Evolutionary conservation across 768 basidiomycete genomes (phyloP), one percentile per base, ranked within the genome.

Genomic region (Kwoniella sp.): DNA sequence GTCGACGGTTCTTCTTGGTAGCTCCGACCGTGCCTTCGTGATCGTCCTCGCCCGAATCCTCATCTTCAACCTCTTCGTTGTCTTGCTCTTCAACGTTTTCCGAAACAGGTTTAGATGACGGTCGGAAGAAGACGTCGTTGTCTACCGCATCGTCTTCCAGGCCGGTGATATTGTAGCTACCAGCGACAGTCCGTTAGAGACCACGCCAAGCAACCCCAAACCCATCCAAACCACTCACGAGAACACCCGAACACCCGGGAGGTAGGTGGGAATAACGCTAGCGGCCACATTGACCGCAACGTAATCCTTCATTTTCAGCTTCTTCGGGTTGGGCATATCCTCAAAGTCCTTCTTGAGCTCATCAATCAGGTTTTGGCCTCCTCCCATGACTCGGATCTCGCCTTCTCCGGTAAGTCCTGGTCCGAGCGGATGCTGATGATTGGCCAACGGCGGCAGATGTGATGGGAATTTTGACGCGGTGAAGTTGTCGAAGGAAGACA

Each of bases 201-300:
- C n/a, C 32, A 10, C 32, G n/a, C n/a, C n/a, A n/a, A n/a, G n/a
- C n/a, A n/a, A n/a, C n/a, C n/a, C n/a, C n/a, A n/a, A 5, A 27
- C 5, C 17, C 22, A 9, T 11, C 10, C 42, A 2, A 36, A 38
- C n/a, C 3, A 66, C 70, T 57, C 52, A 92, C 61, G 82, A 78
- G 75, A 83, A 92, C 11, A 91, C 79, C 60, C 89, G 78, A 64
- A 91, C 83, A 14, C 84, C 80, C 3, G 91, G 88, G 41, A 87
- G 73, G 75, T 87, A 95, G 52, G 88, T 88, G n/a, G 89, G 89
- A 49, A 91, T 85, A 19, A 90, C 82, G 28, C 87, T 81, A 4
- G 90, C 87, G 29, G 81, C 80, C 23, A 89, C 85, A 68, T 88
- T 89, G 56, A 89, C 80, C 29, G 87, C 83, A 3, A 82, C 82